A percentile compares a stretch with the other conserved stretches of the same genome.
These are phyloP conservation scores for Chenopodium suecicum DNA, from an alignment of 148 eudicot species.

Conservation along the genomic window DNA sequence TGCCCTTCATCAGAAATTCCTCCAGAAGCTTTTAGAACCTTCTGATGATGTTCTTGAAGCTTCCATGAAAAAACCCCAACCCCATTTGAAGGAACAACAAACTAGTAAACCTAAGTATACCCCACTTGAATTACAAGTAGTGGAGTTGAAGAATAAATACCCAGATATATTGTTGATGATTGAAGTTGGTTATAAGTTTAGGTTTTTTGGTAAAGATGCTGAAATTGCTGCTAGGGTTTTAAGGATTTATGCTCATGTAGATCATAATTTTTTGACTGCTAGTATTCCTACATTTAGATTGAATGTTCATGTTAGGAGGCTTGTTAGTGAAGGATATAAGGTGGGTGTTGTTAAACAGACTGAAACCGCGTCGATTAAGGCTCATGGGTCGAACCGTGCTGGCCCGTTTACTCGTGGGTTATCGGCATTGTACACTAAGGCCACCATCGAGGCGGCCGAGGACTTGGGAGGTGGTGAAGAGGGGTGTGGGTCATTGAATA, in stretches of 20 bases:
- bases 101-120: conserved; percentile 52
- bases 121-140: conserved; percentile 83
- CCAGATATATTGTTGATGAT: conserved; percentile 87
- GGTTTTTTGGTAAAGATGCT: conserved; percentile 90
- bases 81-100: background rate
- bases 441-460: conserved; percentile 85
- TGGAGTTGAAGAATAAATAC: conserved; percentile 64
- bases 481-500: conserved; percentile 61
- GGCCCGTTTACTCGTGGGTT: conserved; percentile 87
- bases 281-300: conserved; percentile 93
- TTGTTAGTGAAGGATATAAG: conserved; percentile 86
- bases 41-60: conserved; percentile 44
- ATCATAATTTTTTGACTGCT: conserved; percentile 87
- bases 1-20: conserved; percentile 67
- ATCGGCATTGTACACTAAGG: conserved; percentile 92
- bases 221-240: conserved; percentile 88
- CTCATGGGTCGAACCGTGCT: conserved; percentile 69
- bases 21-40: conserved; percentile 78
- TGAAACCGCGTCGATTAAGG: conserved; percentile 85
- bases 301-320: conserved; percentile 91
- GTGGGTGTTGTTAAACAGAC: conserved; percentile 97
- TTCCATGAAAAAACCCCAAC: conserved; percentile 23
- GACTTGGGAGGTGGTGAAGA: conserved; percentile 78
- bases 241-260: conserved; percentile 83
- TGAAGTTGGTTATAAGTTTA: conserved; percentile 84